Conservation (phyloP, 2,329 filamentous ascomycete genomes). For the Botrytis sinoallii region DNA sequence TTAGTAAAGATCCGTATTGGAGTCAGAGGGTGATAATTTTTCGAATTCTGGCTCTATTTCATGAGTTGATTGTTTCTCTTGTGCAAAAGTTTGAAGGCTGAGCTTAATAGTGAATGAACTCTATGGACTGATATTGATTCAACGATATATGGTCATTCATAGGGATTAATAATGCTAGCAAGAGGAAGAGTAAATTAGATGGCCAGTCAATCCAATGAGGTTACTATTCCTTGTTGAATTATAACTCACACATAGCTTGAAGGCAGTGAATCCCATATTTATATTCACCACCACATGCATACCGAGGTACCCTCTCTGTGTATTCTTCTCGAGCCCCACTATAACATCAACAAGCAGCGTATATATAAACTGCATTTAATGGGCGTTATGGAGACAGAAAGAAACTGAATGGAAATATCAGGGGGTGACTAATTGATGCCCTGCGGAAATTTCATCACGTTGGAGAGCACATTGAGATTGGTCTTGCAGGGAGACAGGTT, state of each 20-base stretch:
- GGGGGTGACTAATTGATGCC: background rate
- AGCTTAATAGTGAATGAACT: background rate
- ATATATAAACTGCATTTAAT: background rate
- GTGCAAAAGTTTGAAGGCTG: background rate
- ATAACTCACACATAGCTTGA: background rate
- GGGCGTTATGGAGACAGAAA: background rate
- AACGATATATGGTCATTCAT: accelerated
- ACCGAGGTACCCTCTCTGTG: accelerated
- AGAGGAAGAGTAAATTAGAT: background rate
- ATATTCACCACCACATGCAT: background rate
- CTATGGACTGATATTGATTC: background rate
- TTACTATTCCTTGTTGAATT: background rate
- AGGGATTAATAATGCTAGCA: accelerated
- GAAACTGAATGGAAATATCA: no score
- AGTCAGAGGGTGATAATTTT: accelerated
- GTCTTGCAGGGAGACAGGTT: background rate
- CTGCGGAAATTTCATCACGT: background rate
- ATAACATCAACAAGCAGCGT: background rate
- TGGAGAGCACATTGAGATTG: background rate
- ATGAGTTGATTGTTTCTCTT: background rate
- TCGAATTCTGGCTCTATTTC: background rate
- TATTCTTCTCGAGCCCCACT: background rate
- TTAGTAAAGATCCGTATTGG: background rate
- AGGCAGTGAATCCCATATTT: background rate
- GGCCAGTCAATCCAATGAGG: background rate